These are phyloP conservation scores for Didymella pomorum DNA, from an alignment of 2,329 filamentous ascomycete genomes.

Conservation along the genomic window DNA sequence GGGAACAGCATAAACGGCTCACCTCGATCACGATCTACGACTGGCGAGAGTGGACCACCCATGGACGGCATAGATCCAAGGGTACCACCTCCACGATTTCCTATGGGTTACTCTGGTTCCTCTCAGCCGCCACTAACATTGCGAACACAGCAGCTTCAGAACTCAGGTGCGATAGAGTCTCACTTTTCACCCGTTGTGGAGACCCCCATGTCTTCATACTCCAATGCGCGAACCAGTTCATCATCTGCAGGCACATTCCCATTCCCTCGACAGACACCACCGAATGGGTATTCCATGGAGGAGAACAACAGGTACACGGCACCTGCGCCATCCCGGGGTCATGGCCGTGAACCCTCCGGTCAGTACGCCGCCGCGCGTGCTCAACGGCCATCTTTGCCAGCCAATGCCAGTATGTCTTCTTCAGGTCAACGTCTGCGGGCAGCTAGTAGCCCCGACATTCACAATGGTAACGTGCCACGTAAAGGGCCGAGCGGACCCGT, in stretches of 20 bases:
- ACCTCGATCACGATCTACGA: conserved; percentile 77
- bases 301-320: conserved; percentile 88
- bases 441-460: conserved; percentile 94
- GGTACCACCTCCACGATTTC: conserved; percentile 76
- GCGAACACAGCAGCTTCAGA: conserved; percentile 70
- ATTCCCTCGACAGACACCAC: conserved; percentile 78
- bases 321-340: conserved; percentile 78
- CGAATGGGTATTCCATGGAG: conserved; percentile 73
- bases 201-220: conserved; percentile 69
- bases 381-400: conserved; percentile 81
- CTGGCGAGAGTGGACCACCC: conserved; percentile 71
- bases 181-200: conserved; percentile 93
- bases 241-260: conserved; percentile 77
- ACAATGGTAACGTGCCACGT: conserved; percentile 66
- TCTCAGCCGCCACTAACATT: conserved; percentile 69
- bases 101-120: conserved; percentile 60
- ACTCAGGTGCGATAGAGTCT: conserved; percentile 76
- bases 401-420: conserved; percentile 61
- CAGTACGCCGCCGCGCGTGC: conserved; percentile 71
- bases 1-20: conserved; percentile 78
- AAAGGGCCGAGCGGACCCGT: conserved; percentile 62
- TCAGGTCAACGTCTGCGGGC: conserved; percentile 72
- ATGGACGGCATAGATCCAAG: conserved; percentile 53
- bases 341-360: conserved; percentile 77
- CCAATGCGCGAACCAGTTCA: conserved; percentile 71